Evolutionary conservation across 805 yeast genomes (phyloP).

Genomic region (Deakozyma indianensis): DNA sequence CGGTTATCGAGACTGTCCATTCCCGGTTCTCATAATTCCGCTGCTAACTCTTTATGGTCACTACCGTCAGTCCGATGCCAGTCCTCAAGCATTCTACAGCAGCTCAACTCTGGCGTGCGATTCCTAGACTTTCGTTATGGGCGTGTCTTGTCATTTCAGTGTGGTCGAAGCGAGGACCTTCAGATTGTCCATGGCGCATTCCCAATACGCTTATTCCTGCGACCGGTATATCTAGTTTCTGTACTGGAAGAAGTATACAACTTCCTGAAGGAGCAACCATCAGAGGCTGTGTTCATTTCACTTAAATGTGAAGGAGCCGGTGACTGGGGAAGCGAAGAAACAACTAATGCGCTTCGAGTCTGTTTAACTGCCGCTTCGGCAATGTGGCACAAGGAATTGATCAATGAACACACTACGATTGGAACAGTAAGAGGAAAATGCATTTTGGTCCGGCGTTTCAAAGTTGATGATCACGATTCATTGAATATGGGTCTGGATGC

Average conservation of each 20-base stretch:
- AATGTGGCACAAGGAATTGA: neutral
- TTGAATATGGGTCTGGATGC: neutral
- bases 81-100: neutral
- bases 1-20: too few relatives aligned
- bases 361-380: neutral
- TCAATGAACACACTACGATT: neutral
- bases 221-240: neutral
- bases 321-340: neutral
- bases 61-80: neutral
- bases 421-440: neutral
- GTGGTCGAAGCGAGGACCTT: neutral
- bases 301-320: neutral
- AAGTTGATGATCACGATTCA: neutral
- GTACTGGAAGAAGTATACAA: neutral
- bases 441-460: neutral
- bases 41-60: neutral
- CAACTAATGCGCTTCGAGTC: neutral
- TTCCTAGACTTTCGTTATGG: neutral
- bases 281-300: neutral
- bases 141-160: neutral
- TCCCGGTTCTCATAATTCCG: neutral
- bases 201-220: neutral
- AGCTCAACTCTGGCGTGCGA: neutral
- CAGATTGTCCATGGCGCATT: neutral
- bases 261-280: neutral